Base-by-base conservation (phyloP, 2,329 filamentous ascomycete genomes). In the Aspergillus tanneri region DNA sequence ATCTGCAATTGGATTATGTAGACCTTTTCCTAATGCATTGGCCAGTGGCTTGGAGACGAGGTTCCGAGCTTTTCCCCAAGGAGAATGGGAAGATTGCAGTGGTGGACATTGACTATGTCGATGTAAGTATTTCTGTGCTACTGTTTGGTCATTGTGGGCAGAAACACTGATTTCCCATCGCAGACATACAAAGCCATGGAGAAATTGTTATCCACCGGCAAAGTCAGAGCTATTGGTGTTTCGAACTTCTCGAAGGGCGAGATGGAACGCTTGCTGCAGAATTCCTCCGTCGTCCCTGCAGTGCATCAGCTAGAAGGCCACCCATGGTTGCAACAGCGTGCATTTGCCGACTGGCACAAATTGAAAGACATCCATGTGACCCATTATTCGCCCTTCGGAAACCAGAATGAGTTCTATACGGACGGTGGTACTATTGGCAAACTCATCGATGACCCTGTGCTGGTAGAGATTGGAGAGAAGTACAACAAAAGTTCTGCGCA, bases 1-100 rank as follows among this genome's bases (percentile, higher is more conserved):
- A 83, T 60, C 77, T 87, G 59, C 78, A 76, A 10, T 71, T 84
- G 30, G 83, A 84, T 49, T 87, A 88, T 63, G 73, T 88, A 48
- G 85, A 88, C 63, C 73, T 88, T 9, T 87, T 80, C 65, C 74
- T 88, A 49, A 86, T 90, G 63, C 84, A 87, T 68, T 88, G 78
- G 77, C 81, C 80, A 0, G 72, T 75, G 8, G 71, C 80, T 1
- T 82, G 80, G 62, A 73, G 74, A 38, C 68, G 73, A 19, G 72
- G 76, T n/a, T 67, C 71, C 18, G 67, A 74, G 5, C 53, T 71
- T 32, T 72, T 79, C 41, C 78, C 78, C 3, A 76, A 75, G 47
- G 59, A 69, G 19, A 59, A 74, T 43, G 73, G 72, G 22, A 75
- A 75, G 42, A 61, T 65, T 3, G 55, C 66, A n/a, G 58, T 70